Evolutionary conservation across 495 filamentous ascomycete species (phyloP), one percentile per base, ranked within the genome.

Genomic region (Penicillium riverlandense): DNA sequence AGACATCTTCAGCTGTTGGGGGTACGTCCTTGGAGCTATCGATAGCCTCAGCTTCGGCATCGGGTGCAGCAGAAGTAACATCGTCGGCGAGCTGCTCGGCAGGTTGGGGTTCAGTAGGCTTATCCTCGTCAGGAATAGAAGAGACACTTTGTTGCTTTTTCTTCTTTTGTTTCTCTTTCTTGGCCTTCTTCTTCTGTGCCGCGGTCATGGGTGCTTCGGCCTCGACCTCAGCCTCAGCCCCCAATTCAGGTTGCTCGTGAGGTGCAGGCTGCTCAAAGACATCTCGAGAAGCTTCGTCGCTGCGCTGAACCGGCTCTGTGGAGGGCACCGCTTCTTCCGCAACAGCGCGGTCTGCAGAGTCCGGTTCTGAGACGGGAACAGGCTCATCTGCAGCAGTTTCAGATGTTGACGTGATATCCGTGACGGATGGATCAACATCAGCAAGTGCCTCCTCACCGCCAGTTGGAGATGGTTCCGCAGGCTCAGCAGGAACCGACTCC

Each of bases 131-230:
- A 29, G 50, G 13, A 33, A 52, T 15, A 9, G 50, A 52, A 35
- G 46, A 41, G 13, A 51, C 41, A 37, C 41, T 53, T 33, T 55
- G 31, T 29, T 55, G 47, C 40, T 49, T 52, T 12, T 44, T 34
- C 52, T 54, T 57, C 60, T 64, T 65, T 31, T 54, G 57, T 45
- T 59, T 69, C 35, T 65, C 65, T 47, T 71, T 70, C 44, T 65
- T 66, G 12, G 61, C 66, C 40, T 66, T 63, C 44, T 63, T 67
- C 49, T 64, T 64, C 28, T 62, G 47, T 29, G 60, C 49, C 13
- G 53, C n/a, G 12, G 44, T 55, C 43, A 53, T 35, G 13, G 48
- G 36, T 3, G 52, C 29, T 28, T 69, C 61, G 13, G 59, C 16
- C 30, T 53, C 55, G 16, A 46, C 13, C 29, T 51, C 56, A 29